Evolutionary conservation across 805 yeast genomes (phyloP).

Genomic region (Starmerella sirachaensis): DNA sequence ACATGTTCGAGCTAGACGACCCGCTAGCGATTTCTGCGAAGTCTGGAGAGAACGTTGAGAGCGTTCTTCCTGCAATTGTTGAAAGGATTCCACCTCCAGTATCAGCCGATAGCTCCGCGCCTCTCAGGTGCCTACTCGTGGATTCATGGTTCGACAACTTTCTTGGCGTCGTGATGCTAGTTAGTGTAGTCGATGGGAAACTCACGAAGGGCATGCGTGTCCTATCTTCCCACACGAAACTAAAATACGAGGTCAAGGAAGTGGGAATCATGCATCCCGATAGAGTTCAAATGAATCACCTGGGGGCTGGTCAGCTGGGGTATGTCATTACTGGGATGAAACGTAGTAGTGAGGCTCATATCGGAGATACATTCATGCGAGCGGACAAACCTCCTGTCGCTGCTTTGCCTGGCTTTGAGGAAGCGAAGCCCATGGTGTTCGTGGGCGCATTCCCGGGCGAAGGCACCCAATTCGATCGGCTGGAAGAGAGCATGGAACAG

Average conservation of each 20-base stretch:
- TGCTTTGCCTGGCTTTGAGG: constrained; percentile 89
- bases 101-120: constrained; percentile 27
- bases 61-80: constrained; percentile 69
- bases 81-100: constrained; percentile 71
- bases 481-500: constrained; percentile 83
- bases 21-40: constrained; percentile 79
- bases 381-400: constrained; percentile 42
- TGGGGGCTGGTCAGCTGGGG: constrained; percentile 88
- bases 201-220: constrained; percentile 64
- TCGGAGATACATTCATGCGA: constrained; percentile 76
- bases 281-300: constrained; percentile 45
- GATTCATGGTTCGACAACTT: constrained; percentile 96
- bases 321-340: constrained; percentile 93
- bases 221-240: constrained; percentile 62
- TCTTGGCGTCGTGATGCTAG: constrained; percentile 77
- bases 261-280: constrained; percentile 96
- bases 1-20: constrained; percentile 62
- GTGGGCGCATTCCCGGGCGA: constrained; percentile 97
- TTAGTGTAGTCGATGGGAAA: constrained; percentile 73
- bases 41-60: constrained; percentile 69
- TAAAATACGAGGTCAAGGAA: constrained; percentile 76
- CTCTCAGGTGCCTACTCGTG: constrained; percentile 68
- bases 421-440: constrained; percentile 95
- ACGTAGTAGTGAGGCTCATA: constrained; percentile 68
- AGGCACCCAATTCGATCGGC: constrained; percentile 73